Evolutionary conservation across 768 basidiomycete species (phyloP), one percentile per base, ranked within the genome.

Genomic region (Suillus cothurnatus): DNA sequence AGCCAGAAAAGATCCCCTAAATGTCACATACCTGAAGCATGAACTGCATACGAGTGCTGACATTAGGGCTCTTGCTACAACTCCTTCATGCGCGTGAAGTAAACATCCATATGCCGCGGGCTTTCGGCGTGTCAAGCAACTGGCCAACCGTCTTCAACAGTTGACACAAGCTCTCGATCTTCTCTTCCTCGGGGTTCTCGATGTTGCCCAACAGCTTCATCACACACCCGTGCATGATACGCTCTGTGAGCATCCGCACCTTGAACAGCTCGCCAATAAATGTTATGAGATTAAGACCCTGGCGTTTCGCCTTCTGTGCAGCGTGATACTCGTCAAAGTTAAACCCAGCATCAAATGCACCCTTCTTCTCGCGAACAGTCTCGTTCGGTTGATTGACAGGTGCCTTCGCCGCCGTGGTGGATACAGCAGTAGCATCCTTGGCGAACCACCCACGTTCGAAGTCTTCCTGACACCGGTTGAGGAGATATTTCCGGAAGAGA

Each of bases 221-320:
- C 75, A 98, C 89, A 83, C 97, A 99, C 78, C 95, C 93, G 82
- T 95, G 93, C 93, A 99, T 99, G 81, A 99, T 97, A 70, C 94
- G 90, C 81, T 95, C 94, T 57, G 95, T 95, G 62, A 99, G 82
- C 95, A 98, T 97, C 80, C 94, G 92, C n/a, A 99, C 83, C 81
- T 98, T 98, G 90, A 95, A 99, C 62, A 99, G 82, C 80, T 99
- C 97, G 68, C 97, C 96, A 68, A 99, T 98, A 81, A 99, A 96
- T 78, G 93, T 94, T 81, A 98, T 95, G 70, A 99, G 86, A 82
- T 97, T 95, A 15, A 98, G 89, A 77, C 97, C 96, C 68, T 94
- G 93, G 66, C 96, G 93, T 82, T 98, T 99, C 49, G 95, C 97
- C 83, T 97, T 97, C 78, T 96, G 92, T 14, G 94, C 94, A 47